Evolutionary conservation across 176 grass and related monocot species (phyloP).

Genomic region (Sorghum bicolor): Sorghum_bicolor_NCBIv3 NC_012879.2:47915001-47915500

Average conservation of each 20-base stretch:
- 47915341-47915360: too few species aligned
- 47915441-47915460: conserved; percentile 65
- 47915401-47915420: too few species aligned
- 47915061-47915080: conserved; percentile 60
- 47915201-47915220: conserved; percentile 50
- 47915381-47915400: too few species aligned
- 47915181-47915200: conserved; percentile 70
- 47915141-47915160: conserved; percentile 61
- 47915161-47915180: conserved; percentile 84
- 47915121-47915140: conserved; percentile 72
- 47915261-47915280: conserved; percentile 58
- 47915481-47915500: conserved; percentile 73
- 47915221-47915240: conserved; percentile 49
- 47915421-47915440: conserved; percentile 42
- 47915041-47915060: conserved; percentile 48
- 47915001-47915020: conserved; percentile 70
- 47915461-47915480: conserved; percentile 73
- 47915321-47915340: conserved; percentile 55
- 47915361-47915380: too few species aligned
- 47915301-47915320: conserved; percentile 69
- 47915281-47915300: conserved; percentile 61
- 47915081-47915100: conserved; percentile 41
- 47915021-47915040: conserved; percentile 69
- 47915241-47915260: conserved; percentile 49
- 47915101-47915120: conserved; percentile 63